Conservation (phyloP, 129 eudicot genomes). For the Chrysanthemum lavandulifolium region DNA sequence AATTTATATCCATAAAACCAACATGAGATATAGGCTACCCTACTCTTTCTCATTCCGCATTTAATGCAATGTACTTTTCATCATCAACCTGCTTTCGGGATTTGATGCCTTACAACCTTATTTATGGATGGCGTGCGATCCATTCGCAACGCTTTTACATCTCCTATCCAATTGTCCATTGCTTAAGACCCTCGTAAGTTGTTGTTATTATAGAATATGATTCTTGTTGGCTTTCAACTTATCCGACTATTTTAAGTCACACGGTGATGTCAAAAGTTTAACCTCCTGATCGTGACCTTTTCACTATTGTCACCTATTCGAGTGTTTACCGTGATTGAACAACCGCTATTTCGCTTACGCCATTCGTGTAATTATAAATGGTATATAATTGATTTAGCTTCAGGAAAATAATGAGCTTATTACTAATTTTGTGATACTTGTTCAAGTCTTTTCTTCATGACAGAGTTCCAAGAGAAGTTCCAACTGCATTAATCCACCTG, state of each 20-base stretch:
- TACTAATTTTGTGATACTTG: not conserved
- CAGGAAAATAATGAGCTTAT: not conserved
- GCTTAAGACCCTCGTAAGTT: not conserved
- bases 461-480: not conserved
- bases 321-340: not conserved
- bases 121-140: not conserved
- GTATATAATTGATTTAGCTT: not conserved
- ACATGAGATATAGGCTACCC: not conserved
- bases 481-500: not conserved
- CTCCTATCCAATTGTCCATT: not conserved
- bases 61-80: not conserved
- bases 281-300: not conserved
- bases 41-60: not conserved
- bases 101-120: not conserved
- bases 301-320: not conserved
- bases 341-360: not conserved
- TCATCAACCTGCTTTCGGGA: not conserved
- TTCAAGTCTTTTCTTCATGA: not conserved
- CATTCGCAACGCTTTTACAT: not conserved
- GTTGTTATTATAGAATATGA: not conserved
- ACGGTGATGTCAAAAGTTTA: too few species aligned
- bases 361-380: not conserved
- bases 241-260: not conserved
- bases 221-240: not conserved
- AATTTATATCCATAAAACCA: too few species aligned